Evolutionary conservation across 148 eudicot species (phyloP).

Genomic region (Rhododendron williamsianum): DNA sequence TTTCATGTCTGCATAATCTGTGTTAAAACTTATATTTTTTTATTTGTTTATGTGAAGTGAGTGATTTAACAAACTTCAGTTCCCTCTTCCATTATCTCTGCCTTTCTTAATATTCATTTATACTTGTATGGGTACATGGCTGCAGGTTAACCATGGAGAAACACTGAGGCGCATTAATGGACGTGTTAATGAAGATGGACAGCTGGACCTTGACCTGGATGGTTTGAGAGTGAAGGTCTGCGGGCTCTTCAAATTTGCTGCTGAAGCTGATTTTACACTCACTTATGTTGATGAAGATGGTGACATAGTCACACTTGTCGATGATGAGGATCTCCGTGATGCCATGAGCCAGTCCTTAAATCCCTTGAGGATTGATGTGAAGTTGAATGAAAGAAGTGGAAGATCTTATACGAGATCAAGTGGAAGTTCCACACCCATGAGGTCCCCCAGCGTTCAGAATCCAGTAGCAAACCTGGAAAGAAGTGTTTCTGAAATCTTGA

Average conservation of each 20-base stretch:
- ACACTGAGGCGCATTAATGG: conserved; percentile 85
- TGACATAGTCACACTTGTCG: conserved; percentile 69
- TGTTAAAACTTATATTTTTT: neutral
- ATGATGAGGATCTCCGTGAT: conserved; percentile 79
- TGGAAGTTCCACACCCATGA: conserved; percentile 41
- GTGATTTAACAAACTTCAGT: neutral
- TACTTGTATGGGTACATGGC: neutral
- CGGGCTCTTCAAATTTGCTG: conserved; percentile 52
- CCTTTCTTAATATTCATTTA: neutral
- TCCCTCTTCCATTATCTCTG: neutral
- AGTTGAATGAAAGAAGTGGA: conserved; percentile 27
- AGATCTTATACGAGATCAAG: conserved; percentile 22
- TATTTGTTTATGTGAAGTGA: neutral
- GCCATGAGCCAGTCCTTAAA: conserved; percentile 59
- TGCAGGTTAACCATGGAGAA: conserved; percentile 71
- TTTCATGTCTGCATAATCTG: neutral
- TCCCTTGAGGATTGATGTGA: conserved; percentile 72
- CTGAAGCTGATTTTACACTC: conserved; percentile 40
- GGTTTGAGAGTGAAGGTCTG: conserved; percentile 54
- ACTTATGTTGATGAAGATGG: conserved; percentile 84
- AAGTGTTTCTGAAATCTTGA: conserved; percentile 35
- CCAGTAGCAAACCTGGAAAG: conserved; percentile 23
- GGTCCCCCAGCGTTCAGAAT: conserved; percentile 24
- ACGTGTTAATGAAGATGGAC: conserved; percentile 32
- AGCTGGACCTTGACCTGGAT: conserved; percentile 46